Base-by-base conservation (phyloP, 2,329 filamentous ascomycete species). In the Diaporthe citrichinensis region DNA sequence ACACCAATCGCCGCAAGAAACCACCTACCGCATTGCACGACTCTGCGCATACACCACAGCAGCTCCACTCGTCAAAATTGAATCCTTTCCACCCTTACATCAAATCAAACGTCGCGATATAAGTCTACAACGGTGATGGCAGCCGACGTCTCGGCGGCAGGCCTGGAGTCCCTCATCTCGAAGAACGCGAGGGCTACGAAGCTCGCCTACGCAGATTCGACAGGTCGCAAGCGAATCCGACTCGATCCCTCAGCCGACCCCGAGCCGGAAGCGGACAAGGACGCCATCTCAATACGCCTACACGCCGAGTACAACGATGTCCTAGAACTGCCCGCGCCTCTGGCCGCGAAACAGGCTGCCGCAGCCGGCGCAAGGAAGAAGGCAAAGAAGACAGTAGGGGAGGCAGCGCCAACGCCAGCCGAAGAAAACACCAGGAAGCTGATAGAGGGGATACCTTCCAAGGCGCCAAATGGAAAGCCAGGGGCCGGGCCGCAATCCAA, bases 321-420 rank as follows among this genome's bases (percentile, higher is more conserved):
- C 31, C 91, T 92, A 82, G 93, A 94, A 77, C 89, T 98, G 4
- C 96, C 96, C 8, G 91, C 93, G 31, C 91, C 91, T 1, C 89
- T 98, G 28, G 94, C 94, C 49, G 93, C 94, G 31, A 97, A 96
- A 82, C 93, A 96, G 83, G 93, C 94, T 20, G 90, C 88, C 3
- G 86, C 88, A 6, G 86, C 91, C n/a, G 89, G 88, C 12, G 89
- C 90, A 76, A 88, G 92, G 78, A 88, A 91, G 78, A 94, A 92
- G 83, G 90, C 92, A 79, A 86, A 89, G 49, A 92, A 90, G 83
- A 84, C 85, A 25, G 68, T 73, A 34, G n/a, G 72, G 76, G 81
- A 82, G 72, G 79, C 78, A 61, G 77, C 79, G 34, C 76, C 80
- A 44, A 79, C 79, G 31, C 78, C 81, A 67, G 81, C 82, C 55